Evolutionary conservation across 495 filamentous ascomycete genomes (phyloP).

Genomic region (Geopyxis carbonaria): DNA sequence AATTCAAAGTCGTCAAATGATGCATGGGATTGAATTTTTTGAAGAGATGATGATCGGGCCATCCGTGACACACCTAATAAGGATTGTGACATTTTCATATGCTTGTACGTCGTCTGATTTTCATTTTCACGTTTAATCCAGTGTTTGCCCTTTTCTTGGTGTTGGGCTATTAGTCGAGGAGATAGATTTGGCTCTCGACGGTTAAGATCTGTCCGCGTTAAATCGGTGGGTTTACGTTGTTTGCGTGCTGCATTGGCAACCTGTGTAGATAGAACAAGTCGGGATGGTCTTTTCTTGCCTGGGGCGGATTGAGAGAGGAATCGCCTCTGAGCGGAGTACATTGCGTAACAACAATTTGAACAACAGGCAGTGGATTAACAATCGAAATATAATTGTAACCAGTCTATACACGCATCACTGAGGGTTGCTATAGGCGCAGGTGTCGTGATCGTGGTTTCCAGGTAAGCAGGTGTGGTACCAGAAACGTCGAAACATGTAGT

Average conservation of each 20-base stretch:
- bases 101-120: slow-evolving; percentile 42
- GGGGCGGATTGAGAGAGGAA: slow-evolving; percentile 9
- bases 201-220: slow-evolving; percentile 6
- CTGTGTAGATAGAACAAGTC: slow-evolving; percentile 62
- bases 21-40: slow-evolving; percentile 46
- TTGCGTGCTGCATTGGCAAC: slow-evolving; percentile 36
- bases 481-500: too few relatives aligned
- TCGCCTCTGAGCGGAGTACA: too few relatives aligned
- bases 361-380: too few relatives aligned
- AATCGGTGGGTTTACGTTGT: slow-evolving; percentile 28
- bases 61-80: slow-evolving; percentile 58
- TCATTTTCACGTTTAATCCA: slow-evolving; percentile 26
- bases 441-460: too few relatives aligned
- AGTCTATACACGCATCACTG: too few relatives aligned
- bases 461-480: too few relatives aligned
- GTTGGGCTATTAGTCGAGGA: neutral
- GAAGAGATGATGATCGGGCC: slow-evolving; percentile 50
- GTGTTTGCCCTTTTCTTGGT: slow-evolving; percentile 22
- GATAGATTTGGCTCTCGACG: slow-evolving; percentile 2
- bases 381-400: too few relatives aligned
- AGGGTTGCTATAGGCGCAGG: too few relatives aligned
- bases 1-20: slow-evolving; percentile 68
- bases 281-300: slow-evolving; percentile 35
- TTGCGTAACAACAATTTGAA: too few relatives aligned
- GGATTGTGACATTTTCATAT: slow-evolving; percentile 84